These are phyloP conservation scores for Neckera pumila DNA, from an alignment of 225 moss, liverwort and hornwort species.

Conservation along the genomic window DNA sequence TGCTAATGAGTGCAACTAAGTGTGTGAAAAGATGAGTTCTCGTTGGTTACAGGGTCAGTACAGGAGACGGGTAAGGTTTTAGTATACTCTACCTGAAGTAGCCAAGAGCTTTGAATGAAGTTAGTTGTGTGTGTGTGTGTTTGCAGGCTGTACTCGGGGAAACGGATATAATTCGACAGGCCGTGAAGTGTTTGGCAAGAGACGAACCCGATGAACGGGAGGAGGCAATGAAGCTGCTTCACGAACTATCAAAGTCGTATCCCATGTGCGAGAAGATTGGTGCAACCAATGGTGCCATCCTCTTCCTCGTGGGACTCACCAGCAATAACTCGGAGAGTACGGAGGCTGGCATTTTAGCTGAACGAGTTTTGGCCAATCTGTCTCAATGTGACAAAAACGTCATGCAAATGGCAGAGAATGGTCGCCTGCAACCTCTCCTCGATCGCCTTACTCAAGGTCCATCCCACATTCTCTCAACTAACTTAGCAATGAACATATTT, in stretches of 20 bases:
- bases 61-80: background rate
- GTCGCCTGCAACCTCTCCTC: slow-evolving; percentile 84
- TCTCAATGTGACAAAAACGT: slow-evolving; percentile 66
- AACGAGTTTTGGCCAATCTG: slow-evolving; percentile 57
- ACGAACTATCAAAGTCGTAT: slow-evolving; percentile 64
- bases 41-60: background rate
- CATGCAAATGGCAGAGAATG: slow-evolving; percentile 85
- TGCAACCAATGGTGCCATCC: slow-evolving; percentile 61
- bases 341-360: slow-evolving; percentile 49
- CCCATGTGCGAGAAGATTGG: slow-evolving; percentile 79
- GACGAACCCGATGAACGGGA: slow-evolving; percentile 60
- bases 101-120: background rate
- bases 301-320: slow-evolving; percentile 80
- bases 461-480: background rate
- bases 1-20: background rate
- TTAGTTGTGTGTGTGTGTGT: background rate
- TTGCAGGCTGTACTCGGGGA: slow-evolving; percentile 63
- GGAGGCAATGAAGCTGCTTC: slow-evolving; percentile 65
- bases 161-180: slow-evolving; percentile 44
- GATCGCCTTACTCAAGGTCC: slow-evolving; percentile 61
- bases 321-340: slow-evolving; percentile 59
- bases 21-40: background rate
- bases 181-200: slow-evolving; percentile 76
- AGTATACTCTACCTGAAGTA: background rate
- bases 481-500: background rate